Conservation (phyloP, 1,284 basidiomycete genomes). For the Tylopilus sp. region DNA sequence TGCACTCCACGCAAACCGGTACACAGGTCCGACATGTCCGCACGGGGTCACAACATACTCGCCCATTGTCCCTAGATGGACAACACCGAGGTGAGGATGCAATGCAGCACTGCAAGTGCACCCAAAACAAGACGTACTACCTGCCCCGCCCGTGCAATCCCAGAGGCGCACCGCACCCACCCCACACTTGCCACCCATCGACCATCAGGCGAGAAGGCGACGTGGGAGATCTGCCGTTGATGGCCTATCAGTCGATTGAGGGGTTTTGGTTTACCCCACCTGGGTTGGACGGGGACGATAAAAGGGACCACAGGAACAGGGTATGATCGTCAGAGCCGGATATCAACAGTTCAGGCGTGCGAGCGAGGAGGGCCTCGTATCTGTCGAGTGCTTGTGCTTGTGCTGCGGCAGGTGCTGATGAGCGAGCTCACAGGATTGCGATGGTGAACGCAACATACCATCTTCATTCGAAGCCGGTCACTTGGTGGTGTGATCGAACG, state of each 20-base stretch:
- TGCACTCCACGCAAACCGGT: constrained; percentile 94
- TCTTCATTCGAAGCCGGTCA: constrained; percentile 82
- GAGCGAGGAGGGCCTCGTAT: constrained; percentile 76
- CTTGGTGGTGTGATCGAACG: constrained; percentile 91
- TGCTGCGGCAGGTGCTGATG: constrained; percentile 55
- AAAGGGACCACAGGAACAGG: constrained; percentile 91
- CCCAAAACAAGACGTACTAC: constrained; percentile 20
- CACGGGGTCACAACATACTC: constrained; percentile 93
- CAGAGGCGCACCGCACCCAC: constrained; percentile 92
- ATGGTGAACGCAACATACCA: constrained; percentile 56
- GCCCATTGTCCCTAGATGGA: constrained; percentile 76
- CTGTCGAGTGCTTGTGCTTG: constrained; percentile 80
- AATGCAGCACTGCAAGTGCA: not conserved
- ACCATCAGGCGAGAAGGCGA: constrained; percentile 96
- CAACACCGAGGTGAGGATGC: not conserved
- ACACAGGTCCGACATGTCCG: constrained; percentile 96
- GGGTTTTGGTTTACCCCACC: constrained; percentile 80
- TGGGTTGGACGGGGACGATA: constrained; percentile 58
- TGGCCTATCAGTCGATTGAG: constrained; percentile 92
- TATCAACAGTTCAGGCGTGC: constrained; percentile 87
- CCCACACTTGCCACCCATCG: constrained; percentile 92
- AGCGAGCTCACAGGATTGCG: not conserved
- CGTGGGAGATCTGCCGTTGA: constrained; percentile 96
- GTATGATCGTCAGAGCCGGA: constrained; percentile 97
- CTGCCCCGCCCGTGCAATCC: constrained; percentile 64